A percentile compares a stretch with the other conserved stretches of the same genome.
These are phyloP conservation scores for Gossypium trilobum DNA, from an alignment of 441 rosid species.

Conservation along the genomic window DNA sequence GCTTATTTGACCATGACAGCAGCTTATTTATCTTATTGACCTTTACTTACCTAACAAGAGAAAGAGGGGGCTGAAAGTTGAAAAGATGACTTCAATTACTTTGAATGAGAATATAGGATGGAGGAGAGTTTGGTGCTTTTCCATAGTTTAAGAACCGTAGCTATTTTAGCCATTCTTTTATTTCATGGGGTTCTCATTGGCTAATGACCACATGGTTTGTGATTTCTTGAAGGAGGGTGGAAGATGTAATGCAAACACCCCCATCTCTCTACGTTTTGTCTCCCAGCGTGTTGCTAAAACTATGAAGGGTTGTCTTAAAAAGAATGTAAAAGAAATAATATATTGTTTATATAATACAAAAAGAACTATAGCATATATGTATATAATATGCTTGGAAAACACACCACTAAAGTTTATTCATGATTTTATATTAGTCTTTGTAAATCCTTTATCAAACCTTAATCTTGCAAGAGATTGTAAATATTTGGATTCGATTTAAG, in stretches of 20 bases:
- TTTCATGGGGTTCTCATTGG: constrained; percentile 17
- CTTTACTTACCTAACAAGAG: constrained; percentile 3
- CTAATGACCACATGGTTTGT: not conserved
- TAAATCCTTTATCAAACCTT: not conserved
- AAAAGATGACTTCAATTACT: constrained; percentile 10
- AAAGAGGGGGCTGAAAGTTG: constrained; percentile 10
- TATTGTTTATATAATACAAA: too few relatives aligned
- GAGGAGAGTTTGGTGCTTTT: constrained; percentile 19
- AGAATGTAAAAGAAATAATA: not conserved
- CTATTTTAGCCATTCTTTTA: not conserved
- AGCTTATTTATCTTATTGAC: not conserved
- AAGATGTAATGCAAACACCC: constrained; percentile 12
- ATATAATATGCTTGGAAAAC: not conserved
- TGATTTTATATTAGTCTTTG: not conserved
- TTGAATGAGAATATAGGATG: not conserved
- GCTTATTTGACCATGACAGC: not conserved
- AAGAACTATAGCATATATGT: not conserved
- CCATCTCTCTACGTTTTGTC: not conserved
- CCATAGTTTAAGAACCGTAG: constrained; percentile 14
- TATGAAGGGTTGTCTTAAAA: not conserved
- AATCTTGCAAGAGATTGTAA: not conserved
- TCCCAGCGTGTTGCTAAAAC: not conserved
- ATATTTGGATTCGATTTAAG: too few relatives aligned
- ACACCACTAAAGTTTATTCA: not conserved
- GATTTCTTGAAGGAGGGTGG: constrained; percentile 1